Evolutionary conservation across 352 stramenopile genomes (phyloP).

Genomic region (Phytophthora vignae): DNA sequence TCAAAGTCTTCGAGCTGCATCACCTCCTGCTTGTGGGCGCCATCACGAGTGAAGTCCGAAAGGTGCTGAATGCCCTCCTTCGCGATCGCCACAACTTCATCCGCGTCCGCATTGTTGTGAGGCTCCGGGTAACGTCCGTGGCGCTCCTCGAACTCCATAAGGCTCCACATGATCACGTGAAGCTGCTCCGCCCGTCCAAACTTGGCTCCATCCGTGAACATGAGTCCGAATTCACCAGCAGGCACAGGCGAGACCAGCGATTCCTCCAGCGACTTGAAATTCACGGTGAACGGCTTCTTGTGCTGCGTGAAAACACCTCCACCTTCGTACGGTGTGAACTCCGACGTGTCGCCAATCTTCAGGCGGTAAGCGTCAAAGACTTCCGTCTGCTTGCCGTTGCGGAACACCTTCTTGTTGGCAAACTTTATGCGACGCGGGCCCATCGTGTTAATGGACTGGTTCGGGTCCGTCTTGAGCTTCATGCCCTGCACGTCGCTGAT

Average conservation of each 20-base stretch:
- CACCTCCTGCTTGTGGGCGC: constrained; percentile 50
- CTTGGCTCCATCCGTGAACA: constrained; percentile 90
- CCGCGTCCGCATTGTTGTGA: constrained; percentile 69
- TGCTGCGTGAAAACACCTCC: constrained; percentile 84
- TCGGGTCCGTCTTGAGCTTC: constrained; percentile 61
- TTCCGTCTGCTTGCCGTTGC: constrained; percentile 86
- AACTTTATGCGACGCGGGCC: constrained; percentile 80
- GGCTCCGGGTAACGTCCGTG: constrained; percentile 69
- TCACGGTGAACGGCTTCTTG: constrained; percentile 84
- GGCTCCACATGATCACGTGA: constrained; percentile 77
- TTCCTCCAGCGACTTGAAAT: constrained; percentile 81
- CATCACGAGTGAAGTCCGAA: constrained; percentile 62
- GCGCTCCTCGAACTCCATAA: constrained; percentile 82
- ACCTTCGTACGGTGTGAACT: constrained; percentile 83
- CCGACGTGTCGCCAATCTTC: constrained; percentile 85
- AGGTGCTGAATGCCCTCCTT: constrained; percentile 73
- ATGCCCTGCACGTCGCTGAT: constrained; percentile 89
- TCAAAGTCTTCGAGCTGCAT: constrained; percentile 79
- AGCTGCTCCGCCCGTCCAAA: constrained; percentile 88
- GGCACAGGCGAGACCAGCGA: constrained; percentile 70
- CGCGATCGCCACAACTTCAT: constrained; percentile 75
- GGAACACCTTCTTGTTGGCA: constrained; percentile 87
- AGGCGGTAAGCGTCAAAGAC: constrained; percentile 87
- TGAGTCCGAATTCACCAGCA: constrained; percentile 79
- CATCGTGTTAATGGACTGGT: constrained; percentile 81